Conservation (phyloP, 75 land plant species). For the Ceratopteris richardii region DNA sequence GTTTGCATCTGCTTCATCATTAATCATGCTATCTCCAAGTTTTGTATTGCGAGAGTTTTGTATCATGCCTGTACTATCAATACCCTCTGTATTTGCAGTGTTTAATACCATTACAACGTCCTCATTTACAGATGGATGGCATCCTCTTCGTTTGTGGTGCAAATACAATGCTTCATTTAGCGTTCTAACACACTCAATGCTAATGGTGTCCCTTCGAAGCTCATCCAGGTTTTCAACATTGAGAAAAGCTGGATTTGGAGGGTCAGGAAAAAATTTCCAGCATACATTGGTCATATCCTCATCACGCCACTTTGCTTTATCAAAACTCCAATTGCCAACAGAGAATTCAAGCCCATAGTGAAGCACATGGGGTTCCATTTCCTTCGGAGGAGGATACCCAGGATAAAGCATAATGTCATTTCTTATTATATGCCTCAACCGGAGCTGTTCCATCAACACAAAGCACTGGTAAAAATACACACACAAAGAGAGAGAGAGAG, state of each 20-base stretch:
- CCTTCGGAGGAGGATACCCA: constrained; percentile 69
- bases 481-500: not conserved
- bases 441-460: constrained; percentile 36
- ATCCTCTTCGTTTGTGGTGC: constrained; percentile 61
- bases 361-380: constrained; percentile 60
- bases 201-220: constrained; percentile 49
- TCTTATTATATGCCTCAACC: constrained; percentile 53
- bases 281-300: constrained; percentile 66
- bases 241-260: constrained; percentile 64
- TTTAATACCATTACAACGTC: too few species aligned
- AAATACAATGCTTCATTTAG: constrained; percentile 64
- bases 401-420: constrained; percentile 79
- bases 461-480: not conserved
- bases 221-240: constrained; percentile 17
- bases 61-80: too few species aligned
- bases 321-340: constrained; percentile 86
- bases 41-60: too few species aligned
- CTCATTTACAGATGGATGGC: constrained; percentile 16
- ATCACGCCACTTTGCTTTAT: constrained; percentile 75
- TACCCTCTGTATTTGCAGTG: too few species aligned
- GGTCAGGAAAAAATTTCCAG: constrained; percentile 88
- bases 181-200: constrained; percentile 64
- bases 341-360: constrained; percentile 76
- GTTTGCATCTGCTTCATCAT: too few species aligned
- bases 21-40: too few species aligned